Conservation (phyloP, 352 stramenopile genomes). For the Phytophthora quininea region DNA sequence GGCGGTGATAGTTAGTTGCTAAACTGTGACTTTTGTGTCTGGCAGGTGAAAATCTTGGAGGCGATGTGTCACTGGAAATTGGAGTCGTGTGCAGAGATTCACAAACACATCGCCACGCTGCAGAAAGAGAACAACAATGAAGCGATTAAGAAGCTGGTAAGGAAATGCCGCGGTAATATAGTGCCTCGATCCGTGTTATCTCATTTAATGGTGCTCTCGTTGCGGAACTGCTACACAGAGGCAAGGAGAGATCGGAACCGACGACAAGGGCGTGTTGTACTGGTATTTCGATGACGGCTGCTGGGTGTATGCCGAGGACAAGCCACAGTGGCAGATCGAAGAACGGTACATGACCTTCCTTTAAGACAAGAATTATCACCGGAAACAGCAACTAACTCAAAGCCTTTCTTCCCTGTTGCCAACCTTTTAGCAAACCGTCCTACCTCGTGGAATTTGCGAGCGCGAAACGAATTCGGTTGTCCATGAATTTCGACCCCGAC, state of each 20-base stretch:
- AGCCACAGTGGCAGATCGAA: slow-evolving; percentile 62
- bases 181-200: neutral
- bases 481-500: slow-evolving; percentile 72
- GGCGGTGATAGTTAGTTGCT: too few relatives aligned
- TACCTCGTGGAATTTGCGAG: slow-evolving; percentile 80
- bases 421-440: slow-evolving; percentile 35
- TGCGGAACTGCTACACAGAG: slow-evolving; percentile 38
- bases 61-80: slow-evolving; percentile 86
- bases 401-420: neutral
- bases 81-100: slow-evolving; percentile 77
- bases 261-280: slow-evolving; percentile 78
- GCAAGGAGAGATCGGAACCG: slow-evolving; percentile 67
- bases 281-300: slow-evolving; percentile 89
- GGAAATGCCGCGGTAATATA: slow-evolving; percentile 8
- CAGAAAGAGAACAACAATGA: slow-evolving; percentile 75
- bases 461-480: slow-evolving; percentile 77
- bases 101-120: slow-evolving; percentile 67
- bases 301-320: slow-evolving; percentile 87
- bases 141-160: slow-evolving; percentile 65
- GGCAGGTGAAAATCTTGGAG: slow-evolving; percentile 78
- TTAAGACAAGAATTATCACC: neutral
- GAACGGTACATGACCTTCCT: slow-evolving; percentile 25
- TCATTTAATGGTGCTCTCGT: neutral
- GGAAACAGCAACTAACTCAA: slow-evolving; percentile 1
- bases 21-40: neutral